phyloP scores from a whole-genome alignment of 2,329 filamentous ascomycete species.

The Thielaviopsis cerberus region DNA sequence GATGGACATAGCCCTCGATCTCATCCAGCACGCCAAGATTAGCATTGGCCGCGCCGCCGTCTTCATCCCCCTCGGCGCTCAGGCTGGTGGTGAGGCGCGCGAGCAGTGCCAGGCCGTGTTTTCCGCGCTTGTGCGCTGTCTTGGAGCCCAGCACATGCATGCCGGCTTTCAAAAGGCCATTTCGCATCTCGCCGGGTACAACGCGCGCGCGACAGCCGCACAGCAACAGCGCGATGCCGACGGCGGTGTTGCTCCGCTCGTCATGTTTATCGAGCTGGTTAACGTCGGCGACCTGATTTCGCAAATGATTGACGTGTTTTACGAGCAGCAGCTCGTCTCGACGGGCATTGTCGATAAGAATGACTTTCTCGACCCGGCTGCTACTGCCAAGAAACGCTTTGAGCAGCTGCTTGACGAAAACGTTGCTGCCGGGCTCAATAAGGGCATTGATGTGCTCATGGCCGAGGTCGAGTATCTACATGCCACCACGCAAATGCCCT shows the following conservation, averaged over 20 bases:
- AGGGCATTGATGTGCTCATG: constrained; percentile 95
- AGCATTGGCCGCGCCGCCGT: constrained; percentile 70
- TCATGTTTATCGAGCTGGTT: constrained; percentile 90
- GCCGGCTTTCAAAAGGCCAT: constrained; percentile 89
- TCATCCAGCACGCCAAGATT: constrained; percentile 76
- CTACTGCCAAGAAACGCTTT: constrained; percentile 92
- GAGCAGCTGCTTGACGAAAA: constrained; percentile 97
- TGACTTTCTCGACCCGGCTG: constrained; percentile 82
- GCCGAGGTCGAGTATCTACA: constrained; percentile 93
- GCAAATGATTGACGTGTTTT: constrained; percentile 98
- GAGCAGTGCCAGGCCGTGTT: constrained; percentile 86
- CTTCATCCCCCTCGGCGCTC: constrained; percentile 63
- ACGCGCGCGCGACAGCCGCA: constrained; percentile 64
- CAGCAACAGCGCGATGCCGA: constrained; percentile 46
- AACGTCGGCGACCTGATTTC: constrained; percentile 96
- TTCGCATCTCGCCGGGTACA: constrained; percentile 75
- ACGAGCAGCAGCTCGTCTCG: constrained; percentile 77
- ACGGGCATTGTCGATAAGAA: constrained; percentile 74
- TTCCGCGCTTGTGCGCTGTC: constrained; percentile 60
- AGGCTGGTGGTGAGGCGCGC: constrained; percentile 62
- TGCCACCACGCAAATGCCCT: constrained; percentile 66
- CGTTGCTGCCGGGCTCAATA: constrained; percentile 86
- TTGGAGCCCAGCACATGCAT: constrained; percentile 75
- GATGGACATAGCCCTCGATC: constrained; percentile 81
- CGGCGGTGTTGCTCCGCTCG: constrained; percentile 62